A percentile compares a stretch with the other conserved stretches of the same genome.
Evolutionary conservation across 805 yeast genomes (phyloP).

Genomic region (Yarrowia hollandica): DNA sequence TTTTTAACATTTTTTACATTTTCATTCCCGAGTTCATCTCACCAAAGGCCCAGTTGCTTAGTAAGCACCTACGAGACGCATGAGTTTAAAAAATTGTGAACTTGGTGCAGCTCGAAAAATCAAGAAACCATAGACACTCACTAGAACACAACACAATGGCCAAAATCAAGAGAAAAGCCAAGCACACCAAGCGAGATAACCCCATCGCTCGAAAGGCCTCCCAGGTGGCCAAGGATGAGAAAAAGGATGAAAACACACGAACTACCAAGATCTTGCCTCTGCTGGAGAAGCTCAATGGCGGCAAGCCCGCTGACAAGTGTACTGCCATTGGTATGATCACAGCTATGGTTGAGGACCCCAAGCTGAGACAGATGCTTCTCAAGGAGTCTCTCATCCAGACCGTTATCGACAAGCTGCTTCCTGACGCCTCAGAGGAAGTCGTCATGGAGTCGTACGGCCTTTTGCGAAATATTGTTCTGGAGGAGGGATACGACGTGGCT

Average conservation of each 20-base stretch:
- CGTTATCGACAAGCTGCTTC: slow-evolving; percentile 61
- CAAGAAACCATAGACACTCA: background rate
- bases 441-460: slow-evolving; percentile 80
- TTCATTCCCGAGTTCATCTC: too few species aligned
- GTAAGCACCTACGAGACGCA: slow-evolving; percentile 17
- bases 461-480: slow-evolving; percentile 74
- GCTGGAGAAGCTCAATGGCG: slow-evolving; percentile 60
- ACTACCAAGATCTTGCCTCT: slow-evolving; percentile 66
- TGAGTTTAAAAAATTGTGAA: slow-evolving; percentile 25
- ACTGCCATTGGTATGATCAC: slow-evolving; percentile 76
- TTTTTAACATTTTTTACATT: too few species aligned
- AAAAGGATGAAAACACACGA: slow-evolving; percentile 51
- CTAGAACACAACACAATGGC: slow-evolving; percentile 53
- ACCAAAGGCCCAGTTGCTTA: background rate
- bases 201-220: slow-evolving; percentile 39
- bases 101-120: background rate
- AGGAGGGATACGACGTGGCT: slow-evolving; percentile 84
- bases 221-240: slow-evolving; percentile 40
- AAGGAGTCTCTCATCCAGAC: slow-evolving; percentile 70
- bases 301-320: slow-evolving; percentile 68
- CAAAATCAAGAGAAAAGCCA: slow-evolving; percentile 68
- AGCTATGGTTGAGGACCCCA: slow-evolving; percentile 66
- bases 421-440: slow-evolving; percentile 70
- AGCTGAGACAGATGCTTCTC: slow-evolving; percentile 60
- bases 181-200: slow-evolving; percentile 43